A percentile compares a stretch with the other conserved stretches of the same genome.
phyloP scores from a whole-genome alignment of 1,284 basidiomycete genomes.

The Ceratobasidium theobromae region DNA sequence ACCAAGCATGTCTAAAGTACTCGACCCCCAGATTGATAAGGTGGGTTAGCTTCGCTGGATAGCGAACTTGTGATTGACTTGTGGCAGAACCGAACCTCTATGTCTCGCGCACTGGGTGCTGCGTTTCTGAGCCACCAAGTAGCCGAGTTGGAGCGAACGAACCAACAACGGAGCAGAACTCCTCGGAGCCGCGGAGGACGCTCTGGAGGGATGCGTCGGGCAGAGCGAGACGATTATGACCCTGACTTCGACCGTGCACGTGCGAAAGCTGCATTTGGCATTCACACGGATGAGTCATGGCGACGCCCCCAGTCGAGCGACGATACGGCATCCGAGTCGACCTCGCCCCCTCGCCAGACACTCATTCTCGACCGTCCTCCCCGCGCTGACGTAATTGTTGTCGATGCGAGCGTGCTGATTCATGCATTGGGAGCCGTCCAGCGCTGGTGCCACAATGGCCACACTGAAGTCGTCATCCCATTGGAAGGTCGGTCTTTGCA shows the following conservation, averaged over 20 bases:
- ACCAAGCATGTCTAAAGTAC: conserved; percentile 21
- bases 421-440: conserved; percentile 80
- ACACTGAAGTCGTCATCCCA: conserved; percentile 76
- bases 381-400: conserved; percentile 66
- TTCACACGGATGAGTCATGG: conserved; percentile 5
- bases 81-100: conserved; percentile 40
- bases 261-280: conserved; percentile 4
- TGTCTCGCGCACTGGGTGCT: conserved; percentile 79
- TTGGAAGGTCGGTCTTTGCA: conserved; percentile 70
- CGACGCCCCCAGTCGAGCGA: conserved; percentile 16
- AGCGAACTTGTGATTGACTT: too few relatives aligned
- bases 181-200: conserved; percentile 31
- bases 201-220: conserved; percentile 18
- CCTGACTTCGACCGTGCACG: conserved; percentile 26
- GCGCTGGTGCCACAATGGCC: conserved; percentile 73
- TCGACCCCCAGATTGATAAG: conserved; percentile 21
- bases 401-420: conserved; percentile 85
- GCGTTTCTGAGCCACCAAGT: conserved; percentile 82
- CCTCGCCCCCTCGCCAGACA: conserved; percentile 17
- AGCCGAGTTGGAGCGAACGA: conserved; percentile 70
- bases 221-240: conserved; percentile 21
- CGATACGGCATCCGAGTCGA: conserved; percentile 24
- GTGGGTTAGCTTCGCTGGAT: background rate
- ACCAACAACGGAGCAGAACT: conserved; percentile 1
- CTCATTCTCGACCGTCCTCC: background rate